These are phyloP conservation scores for Eucalyptus polyanthemos DNA, from an alignment of 345 rosid species.

Conservation along the genomic window DNA sequence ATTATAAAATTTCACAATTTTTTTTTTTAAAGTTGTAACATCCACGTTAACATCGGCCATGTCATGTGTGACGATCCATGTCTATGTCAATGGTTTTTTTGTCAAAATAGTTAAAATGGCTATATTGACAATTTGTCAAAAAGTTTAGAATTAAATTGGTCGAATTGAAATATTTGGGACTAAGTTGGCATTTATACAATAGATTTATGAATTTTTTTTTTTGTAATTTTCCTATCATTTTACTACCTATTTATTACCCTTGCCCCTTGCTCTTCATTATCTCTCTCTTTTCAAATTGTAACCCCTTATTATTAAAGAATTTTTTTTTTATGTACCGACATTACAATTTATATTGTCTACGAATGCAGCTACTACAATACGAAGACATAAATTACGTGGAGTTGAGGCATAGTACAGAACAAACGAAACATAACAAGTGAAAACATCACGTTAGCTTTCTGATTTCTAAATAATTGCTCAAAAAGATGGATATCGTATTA, in stretches of 20 bases:
- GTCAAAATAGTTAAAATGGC: neutral
- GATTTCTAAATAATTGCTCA: neutral
- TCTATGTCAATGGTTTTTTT: too few relatives aligned
- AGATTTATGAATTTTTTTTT: too few relatives aligned
- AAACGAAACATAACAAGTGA: neutral
- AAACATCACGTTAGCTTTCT: neutral
- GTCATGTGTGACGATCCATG: fast-evolving
- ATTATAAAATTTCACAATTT: too few relatives aligned
- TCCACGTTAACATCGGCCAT: fast-evolving
- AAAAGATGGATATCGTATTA: neutral
- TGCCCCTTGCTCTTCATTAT: neutral
- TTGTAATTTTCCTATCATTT: neutral
- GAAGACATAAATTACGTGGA: neutral
- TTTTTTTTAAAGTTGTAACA: too few relatives aligned
- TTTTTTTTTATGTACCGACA: neutral
- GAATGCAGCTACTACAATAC: neutral
- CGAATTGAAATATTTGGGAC: too few relatives aligned
- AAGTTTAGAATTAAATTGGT: too few relatives aligned
- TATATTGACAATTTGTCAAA: too few relatives aligned
- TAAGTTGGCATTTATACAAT: too few relatives aligned
- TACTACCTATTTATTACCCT: neutral
- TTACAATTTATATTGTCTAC: neutral
- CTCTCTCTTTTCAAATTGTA: neutral
- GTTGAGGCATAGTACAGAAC: neutral
- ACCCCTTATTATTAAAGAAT: neutral